Conservation (phyloP, 2,329 filamentous ascomycete species). For the Dryadomyces quercus-mongolicae region DNA sequence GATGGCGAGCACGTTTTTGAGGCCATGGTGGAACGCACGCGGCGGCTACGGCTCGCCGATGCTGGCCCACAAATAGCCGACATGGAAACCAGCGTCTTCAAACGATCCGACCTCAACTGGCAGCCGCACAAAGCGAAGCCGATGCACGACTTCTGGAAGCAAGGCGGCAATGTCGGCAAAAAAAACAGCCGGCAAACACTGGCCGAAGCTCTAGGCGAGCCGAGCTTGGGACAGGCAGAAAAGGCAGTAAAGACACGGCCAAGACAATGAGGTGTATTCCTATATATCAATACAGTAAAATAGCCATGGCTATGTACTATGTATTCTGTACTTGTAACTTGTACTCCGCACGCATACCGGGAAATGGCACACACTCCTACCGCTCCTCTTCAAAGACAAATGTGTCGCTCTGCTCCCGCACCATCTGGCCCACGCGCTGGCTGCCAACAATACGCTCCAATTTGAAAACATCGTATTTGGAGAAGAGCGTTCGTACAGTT, state of each 20-base stretch:
- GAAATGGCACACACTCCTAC: neutral
- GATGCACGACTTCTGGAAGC: slow-evolving; percentile 9
- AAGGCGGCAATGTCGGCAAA: neutral
- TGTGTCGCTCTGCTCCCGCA: slow-evolving; percentile 72
- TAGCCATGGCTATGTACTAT: too few relatives aligned
- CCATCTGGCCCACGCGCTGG: slow-evolving; percentile 70
- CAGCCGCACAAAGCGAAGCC: slow-evolving; percentile 3
- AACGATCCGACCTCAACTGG: slow-evolving; percentile 1
- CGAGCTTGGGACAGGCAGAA: neutral
- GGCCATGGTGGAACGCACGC: slow-evolving; percentile 39
- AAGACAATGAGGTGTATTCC: neutral
- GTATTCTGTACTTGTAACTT: too few relatives aligned
- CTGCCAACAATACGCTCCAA: slow-evolving; percentile 80
- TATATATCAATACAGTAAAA: too few relatives aligned
- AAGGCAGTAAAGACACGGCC: neutral
- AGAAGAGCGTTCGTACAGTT: slow-evolving; percentile 56
- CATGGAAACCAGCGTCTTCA: slow-evolving; percentile 6
- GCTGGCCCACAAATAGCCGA: slow-evolving; percentile 11
- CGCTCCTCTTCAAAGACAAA: slow-evolving; percentile 78
- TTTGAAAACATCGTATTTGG: slow-evolving; percentile 79
- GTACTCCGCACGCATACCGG: too few relatives aligned
- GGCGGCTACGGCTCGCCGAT: slow-evolving; percentile 19
- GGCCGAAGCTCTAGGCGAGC: slow-evolving; percentile 6
- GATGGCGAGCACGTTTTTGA: slow-evolving; percentile 58
- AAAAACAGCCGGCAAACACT: neutral